Conservation (phyloP, 73 alveolate species). For the Stentor roeselii region DNA sequence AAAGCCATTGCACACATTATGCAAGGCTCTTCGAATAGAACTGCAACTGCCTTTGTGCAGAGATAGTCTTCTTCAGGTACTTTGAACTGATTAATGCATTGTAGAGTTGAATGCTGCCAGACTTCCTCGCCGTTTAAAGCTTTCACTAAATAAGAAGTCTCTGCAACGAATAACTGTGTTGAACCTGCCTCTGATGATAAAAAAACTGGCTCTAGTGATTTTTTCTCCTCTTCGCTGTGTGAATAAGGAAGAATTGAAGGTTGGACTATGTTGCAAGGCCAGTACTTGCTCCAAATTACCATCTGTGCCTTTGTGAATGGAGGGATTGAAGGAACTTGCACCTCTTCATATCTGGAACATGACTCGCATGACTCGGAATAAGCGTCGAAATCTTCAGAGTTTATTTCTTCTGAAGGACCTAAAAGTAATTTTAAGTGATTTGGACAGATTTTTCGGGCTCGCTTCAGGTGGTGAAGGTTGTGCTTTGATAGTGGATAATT, state of each 20-base stretch:
- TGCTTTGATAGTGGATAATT: background rate
- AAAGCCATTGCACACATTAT: conserved; percentile 85
- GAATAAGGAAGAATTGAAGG: background rate
- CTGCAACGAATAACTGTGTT: background rate
- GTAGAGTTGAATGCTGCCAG: conserved; percentile 29
- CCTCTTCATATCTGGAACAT: background rate
- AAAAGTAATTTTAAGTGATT: background rate
- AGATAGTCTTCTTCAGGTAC: conserved; percentile 51
- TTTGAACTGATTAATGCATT: conserved; percentile 25
- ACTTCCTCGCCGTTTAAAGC: background rate
- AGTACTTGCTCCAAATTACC: background rate
- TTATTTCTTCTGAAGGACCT: conserved; percentile 4
- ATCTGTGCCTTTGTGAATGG: background rate
- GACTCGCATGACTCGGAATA: background rate
- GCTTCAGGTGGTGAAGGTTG: conserved; percentile 5
- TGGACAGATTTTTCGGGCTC: background rate
- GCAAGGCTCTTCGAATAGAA: conserved; percentile 70
- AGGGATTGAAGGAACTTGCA: background rate
- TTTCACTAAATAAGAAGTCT: background rate
- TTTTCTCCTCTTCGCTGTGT: background rate
- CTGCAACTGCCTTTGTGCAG: conserved; percentile 57
- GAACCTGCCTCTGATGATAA: background rate
- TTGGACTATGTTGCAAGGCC: background rate
- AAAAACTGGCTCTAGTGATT: background rate
- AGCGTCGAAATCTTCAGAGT: background rate